Conservation (phyloP, 768 basidiomycete species). For the Coprinellus micaceus region DNA sequence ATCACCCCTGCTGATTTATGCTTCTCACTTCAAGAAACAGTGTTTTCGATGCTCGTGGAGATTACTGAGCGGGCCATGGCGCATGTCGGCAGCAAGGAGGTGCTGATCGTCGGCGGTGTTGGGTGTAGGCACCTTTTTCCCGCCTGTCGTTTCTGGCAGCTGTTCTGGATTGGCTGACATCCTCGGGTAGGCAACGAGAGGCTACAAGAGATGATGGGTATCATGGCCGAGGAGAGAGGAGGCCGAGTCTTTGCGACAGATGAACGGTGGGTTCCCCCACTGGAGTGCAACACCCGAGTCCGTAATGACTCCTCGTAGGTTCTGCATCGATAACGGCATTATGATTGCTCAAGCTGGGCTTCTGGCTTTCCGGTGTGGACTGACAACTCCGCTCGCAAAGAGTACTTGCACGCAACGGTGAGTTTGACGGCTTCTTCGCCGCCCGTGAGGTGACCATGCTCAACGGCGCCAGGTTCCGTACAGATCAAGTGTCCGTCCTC, state of each 20-base stretch:
- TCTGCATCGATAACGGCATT: slow-evolving; percentile 99
- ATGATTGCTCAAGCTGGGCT: slow-evolving; percentile 99
- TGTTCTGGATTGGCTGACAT: neutral
- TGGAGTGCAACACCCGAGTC: neutral
- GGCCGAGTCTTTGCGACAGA: slow-evolving; percentile 94
- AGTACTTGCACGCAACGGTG: slow-evolving; percentile 93
- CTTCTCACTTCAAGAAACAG: slow-evolving; percentile 94
- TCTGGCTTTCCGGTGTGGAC: slow-evolving; percentile 87
- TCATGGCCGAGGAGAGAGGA: slow-evolving; percentile 89
- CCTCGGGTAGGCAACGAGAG: slow-evolving; percentile 71
- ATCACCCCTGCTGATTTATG: slow-evolving; percentile 96
- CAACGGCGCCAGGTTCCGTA: slow-evolving; percentile 68
- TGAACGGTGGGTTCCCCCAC: slow-evolving; percentile 58
- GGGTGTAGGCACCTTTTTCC: slow-evolving; percentile 67
- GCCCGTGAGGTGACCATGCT: neutral
- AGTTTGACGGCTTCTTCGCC: slow-evolving; percentile 11
- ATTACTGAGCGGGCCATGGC: slow-evolving; percentile 99
- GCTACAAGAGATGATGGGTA: slow-evolving; percentile 97
- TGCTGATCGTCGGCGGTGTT: slow-evolving; percentile 97
- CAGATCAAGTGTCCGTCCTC: slow-evolving; percentile 88
- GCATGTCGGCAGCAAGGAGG: slow-evolving; percentile 93
- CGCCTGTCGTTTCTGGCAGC: neutral
- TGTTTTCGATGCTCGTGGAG: slow-evolving; percentile 98
- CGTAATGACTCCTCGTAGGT: slow-evolving; percentile 44
- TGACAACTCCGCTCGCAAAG: slow-evolving; percentile 68